Conservation (phyloP, 148 eudicot genomes). For the Bassia scoparia region DNA sequence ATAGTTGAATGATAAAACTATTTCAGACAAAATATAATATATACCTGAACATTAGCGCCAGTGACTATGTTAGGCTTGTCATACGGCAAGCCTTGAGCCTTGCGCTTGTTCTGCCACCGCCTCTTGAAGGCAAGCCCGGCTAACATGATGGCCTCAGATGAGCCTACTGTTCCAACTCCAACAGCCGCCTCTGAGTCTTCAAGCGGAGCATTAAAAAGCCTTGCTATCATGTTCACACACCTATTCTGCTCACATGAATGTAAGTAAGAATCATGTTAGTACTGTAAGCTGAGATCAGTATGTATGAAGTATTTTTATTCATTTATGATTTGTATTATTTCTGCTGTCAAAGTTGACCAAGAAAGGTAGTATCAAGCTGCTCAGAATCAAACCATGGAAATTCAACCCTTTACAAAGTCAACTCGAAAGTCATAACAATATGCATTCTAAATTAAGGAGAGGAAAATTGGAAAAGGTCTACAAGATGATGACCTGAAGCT, state of each 20-base stretch:
- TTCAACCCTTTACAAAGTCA: background rate
- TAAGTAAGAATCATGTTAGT: background rate
- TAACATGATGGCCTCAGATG: constrained; percentile 34
- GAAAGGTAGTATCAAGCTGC: background rate
- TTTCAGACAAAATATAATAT: background rate
- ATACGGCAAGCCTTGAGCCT: constrained; percentile 17
- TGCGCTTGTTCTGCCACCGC: constrained; percentile 23
- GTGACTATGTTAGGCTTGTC: constrained; percentile 30
- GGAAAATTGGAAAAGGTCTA: background rate
- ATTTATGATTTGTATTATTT: no score
- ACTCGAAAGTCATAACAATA: background rate
- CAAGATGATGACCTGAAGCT: constrained; percentile 33
- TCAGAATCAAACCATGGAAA: no score
- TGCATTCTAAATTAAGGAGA: background rate
- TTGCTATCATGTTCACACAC: constrained; percentile 37
- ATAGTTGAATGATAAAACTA: background rate
- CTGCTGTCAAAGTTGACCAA: background rate
- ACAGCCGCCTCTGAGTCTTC: constrained; percentile 13
- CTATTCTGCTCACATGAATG: constrained; percentile 24
- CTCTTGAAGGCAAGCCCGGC: constrained; percentile 22
- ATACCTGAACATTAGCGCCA: constrained; percentile 8
- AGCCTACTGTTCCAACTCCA: constrained; percentile 40
- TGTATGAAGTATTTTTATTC: no score
- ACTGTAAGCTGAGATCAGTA: background rate
- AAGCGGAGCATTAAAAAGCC: constrained; percentile 33